These are phyloP conservation scores for Penicillium sp. DNA, from an alignment of 2,329 filamentous ascomycete genomes.

Conservation along the genomic window DNA sequence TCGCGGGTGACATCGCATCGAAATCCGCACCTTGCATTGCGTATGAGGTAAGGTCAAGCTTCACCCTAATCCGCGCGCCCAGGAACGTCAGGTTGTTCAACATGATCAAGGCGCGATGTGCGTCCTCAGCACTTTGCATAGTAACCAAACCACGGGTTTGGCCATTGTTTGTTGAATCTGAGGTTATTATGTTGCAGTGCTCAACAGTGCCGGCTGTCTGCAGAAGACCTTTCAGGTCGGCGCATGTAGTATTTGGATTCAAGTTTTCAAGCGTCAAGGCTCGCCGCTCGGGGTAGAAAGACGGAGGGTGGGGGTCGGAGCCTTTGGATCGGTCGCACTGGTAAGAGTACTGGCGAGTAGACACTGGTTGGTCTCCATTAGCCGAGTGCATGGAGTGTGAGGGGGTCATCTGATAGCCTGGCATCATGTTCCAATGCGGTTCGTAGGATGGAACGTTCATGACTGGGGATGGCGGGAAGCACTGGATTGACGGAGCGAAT, in stretches of 20 bases:
- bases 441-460: slow-evolving; percentile 28
- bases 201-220: slow-evolving; percentile 31
- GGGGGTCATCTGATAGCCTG: slow-evolving; percentile 28
- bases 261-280: slow-evolving; percentile 32
- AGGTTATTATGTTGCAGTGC: slow-evolving; percentile 30
- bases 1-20: neutral
- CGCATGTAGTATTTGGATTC: slow-evolving; percentile 26
- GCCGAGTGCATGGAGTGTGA: slow-evolving; percentile 10
- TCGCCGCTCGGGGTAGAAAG: slow-evolving; percentile 15
- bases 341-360: slow-evolving; percentile 7
- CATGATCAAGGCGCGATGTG: slow-evolving; percentile 32
- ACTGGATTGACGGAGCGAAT: slow-evolving; percentile 16
- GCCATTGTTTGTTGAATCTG: slow-evolving; percentile 8
- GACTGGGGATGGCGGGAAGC: slow-evolving; percentile 30
- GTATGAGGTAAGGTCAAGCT: slow-evolving; percentile 24
- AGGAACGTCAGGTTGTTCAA: slow-evolving; percentile 36
- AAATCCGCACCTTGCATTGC: neutral
- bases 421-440: slow-evolving; percentile 27
- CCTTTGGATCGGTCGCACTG: slow-evolving; percentile 4
- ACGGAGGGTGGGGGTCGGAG: slow-evolving; percentile 9
- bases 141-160: slow-evolving; percentile 29
- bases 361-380: slow-evolving; percentile 10
- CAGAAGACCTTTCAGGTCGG: slow-evolving; percentile 31
- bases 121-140: slow-evolving; percentile 35
- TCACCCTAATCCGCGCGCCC: slow-evolving; percentile 34